Percentiles rank a stretch among this genome's conserved stretches.
Evolutionary conservation across 495 filamentous ascomycete genomes (phyloP).

Genomic region (Pyrenula aspistea): DNA sequence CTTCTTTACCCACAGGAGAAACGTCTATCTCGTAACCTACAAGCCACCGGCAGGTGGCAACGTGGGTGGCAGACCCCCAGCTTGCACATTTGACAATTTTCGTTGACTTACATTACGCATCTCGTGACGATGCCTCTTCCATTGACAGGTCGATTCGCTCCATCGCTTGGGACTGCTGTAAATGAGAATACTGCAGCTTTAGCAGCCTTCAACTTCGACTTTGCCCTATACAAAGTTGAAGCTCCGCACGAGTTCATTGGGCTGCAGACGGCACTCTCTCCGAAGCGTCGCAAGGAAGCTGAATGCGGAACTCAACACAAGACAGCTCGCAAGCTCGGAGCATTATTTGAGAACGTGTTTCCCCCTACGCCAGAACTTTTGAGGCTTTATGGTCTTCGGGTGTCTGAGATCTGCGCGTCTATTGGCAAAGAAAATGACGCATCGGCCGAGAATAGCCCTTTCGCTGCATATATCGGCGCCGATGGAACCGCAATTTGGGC

Average conservation of each 20-base stretch:
- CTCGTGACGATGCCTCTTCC: no score
- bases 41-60: no score
- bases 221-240: conserved; percentile 14
- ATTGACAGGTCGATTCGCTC: no score
- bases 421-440: conserved; percentile 7
- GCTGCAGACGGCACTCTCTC: conserved; percentile 12
- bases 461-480: conserved; percentile 7
- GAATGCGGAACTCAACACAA: conserved; percentile 13
- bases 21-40: no score
- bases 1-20: no score
- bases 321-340: conserved; percentile 17
- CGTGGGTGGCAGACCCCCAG: no score
- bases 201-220: conserved; percentile 17
- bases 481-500: conserved; percentile 28
- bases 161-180: background rate
- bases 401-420: conserved; percentile 18
- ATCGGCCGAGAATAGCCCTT: conserved; percentile 3
- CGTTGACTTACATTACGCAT: no score
- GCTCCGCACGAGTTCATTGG: conserved; percentile 14
- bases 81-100: no score
- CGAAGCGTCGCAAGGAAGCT: conserved; percentile 8
- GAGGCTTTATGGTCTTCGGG: conserved; percentile 23
- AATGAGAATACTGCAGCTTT: conserved; percentile 5
- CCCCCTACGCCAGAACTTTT: conserved; percentile 20
- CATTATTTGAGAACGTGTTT: conserved; percentile 14